Base-by-base conservation (phyloP, 371 early-diverging fungal species). In the Mucor circinelloides region DNA sequence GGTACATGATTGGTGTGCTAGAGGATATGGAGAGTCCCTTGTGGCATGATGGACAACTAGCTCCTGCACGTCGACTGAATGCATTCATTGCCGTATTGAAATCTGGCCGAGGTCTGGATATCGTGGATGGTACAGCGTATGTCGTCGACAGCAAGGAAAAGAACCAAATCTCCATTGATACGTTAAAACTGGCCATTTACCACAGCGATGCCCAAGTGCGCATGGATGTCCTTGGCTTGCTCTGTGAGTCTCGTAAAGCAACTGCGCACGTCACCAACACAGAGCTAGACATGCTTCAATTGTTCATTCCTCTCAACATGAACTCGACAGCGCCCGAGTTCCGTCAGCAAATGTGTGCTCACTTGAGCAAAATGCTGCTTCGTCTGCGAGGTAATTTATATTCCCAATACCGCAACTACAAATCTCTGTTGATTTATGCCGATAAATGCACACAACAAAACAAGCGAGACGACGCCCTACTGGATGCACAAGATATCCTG, bases 161-260 rank as follows among this genome's bases (percentile, higher is more conserved):
- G 2, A 59, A 66, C 50, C 75, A 72, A 38, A 76, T 83, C 7
- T 70, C 80, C 12, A 67, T 74, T 2, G 63, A 75, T 23, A 79
- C 72, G 1, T 70, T 89, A 19, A 79, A 80, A 27, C 71, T 80
- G 6, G 91, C 94, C 6, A 87, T 93, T 57, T 78, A 86, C 59
- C 93, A 94, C 64, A 81, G 84, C 1, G 94, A 94, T 67, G 73
- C 77, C 42, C 87, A 88, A 31, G 88, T 95, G n/a, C 89, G 96
- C 8, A 80, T 89, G 28, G 95, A 96, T 64, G 90, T 91, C 0
- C 78, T 95, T 48, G 94, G 92, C 5, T 77, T 96, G 4, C 71
- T 95, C 10, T 92, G 94, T 67, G 94, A 94, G 62, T 86, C 93
- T 0, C 81, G 87, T 38, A 88, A 90, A 36, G 82, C 87, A 4